These are phyloP conservation scores for Neurospora sublineolata DNA, from an alignment of 495 filamentous ascomycete genomes.

Conservation along the genomic window DNA sequence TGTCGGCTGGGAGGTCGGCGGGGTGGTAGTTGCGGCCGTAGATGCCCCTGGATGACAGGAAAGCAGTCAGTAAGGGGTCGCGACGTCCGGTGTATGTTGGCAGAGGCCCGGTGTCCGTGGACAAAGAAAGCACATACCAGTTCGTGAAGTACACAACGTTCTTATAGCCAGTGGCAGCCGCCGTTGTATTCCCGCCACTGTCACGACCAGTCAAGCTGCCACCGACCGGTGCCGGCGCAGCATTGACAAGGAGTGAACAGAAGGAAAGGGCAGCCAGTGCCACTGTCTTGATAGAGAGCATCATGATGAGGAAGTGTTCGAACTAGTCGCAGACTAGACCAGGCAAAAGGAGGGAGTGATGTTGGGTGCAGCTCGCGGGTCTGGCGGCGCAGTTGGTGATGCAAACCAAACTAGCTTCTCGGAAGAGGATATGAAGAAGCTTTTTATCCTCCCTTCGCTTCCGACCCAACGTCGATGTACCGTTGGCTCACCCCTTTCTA, in stretches of 20 bases:
- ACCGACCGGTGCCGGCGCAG: neutral
- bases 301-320: neutral
- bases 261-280: slow-evolving; percentile 13
- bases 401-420: neutral
- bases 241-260: slow-evolving; percentile 2
- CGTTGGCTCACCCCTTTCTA: neutral
- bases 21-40: slow-evolving; percentile 75
- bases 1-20: slow-evolving; percentile 62
- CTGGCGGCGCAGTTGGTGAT: neutral
- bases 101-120: too few relatives aligned
- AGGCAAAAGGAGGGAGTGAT: neutral
- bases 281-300: neutral
- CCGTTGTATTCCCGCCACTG: neutral
- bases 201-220: neutral
- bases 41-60: slow-evolving; percentile 51
- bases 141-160: slow-evolving; percentile 40
- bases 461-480: neutral
- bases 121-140: too few relatives aligned
- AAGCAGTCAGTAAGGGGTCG: too few relatives aligned
- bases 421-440: neutral
- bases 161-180: slow-evolving; percentile 18
- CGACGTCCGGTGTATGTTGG: too few relatives aligned
- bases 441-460: neutral
- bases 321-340: neutral
- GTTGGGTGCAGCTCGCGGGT: neutral